Evolutionary conservation across 2,329 filamentous ascomycete species (phyloP).

Genomic region (Stemphylium lycopersici): DNA sequence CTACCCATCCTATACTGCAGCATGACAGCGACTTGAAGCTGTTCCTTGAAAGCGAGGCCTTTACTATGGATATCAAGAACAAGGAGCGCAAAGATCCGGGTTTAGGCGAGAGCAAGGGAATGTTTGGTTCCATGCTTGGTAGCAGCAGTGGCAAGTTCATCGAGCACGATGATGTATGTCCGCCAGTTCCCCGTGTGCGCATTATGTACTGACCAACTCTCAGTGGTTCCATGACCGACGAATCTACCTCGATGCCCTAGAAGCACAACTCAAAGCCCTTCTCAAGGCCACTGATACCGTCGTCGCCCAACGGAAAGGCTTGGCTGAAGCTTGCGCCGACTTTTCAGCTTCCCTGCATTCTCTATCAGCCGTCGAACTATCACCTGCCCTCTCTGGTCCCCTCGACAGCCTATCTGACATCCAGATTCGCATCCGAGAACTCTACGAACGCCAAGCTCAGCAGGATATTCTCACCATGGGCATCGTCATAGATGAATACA

Average conservation of each 20-base stretch:
- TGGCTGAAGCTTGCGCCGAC: conserved; percentile 91
- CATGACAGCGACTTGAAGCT: conserved; percentile 94
- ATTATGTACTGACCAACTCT: conserved; percentile 14
- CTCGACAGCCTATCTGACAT: conserved; percentile 91
- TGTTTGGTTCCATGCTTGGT: conserved; percentile 82
- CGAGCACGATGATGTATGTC: conserved; percentile 89
- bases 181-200: background rate
- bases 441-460: conserved; percentile 95
- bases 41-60: conserved; percentile 94
- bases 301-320: conserved; percentile 86
- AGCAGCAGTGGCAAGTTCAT: conserved; percentile 84
- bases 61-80: conserved; percentile 97
- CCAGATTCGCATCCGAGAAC: conserved; percentile 89
- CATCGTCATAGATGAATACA: conserved; percentile 98
- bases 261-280: conserved; percentile 86
- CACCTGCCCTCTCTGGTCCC: conserved; percentile 83
- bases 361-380: conserved; percentile 89
- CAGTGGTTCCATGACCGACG: conserved; percentile 98
- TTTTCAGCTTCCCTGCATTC: conserved; percentile 94
- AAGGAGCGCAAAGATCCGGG: conserved; percentile 90
- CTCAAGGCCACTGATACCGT: conserved; percentile 95
- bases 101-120: conserved; percentile 87
- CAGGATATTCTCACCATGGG: conserved; percentile 96
- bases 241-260: conserved; percentile 91
- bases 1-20: conserved; percentile 85